phyloP scores from a whole-genome alignment of 305 asterid species.

The Ruellia speciosa region DNA sequence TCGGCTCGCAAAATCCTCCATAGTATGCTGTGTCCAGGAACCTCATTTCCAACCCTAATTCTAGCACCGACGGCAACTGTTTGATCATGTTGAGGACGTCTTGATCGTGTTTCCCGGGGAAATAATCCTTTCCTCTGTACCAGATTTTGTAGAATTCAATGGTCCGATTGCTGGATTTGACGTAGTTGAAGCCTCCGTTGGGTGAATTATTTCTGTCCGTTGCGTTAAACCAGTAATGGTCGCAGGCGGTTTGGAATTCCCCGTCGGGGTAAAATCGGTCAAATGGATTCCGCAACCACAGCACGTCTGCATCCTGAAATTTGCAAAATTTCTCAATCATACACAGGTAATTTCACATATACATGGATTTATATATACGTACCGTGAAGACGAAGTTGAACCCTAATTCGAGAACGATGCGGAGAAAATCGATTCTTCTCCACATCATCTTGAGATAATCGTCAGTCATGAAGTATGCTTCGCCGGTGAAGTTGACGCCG shows the following conservation, averaged over 20 bases:
- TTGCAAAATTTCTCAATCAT: too few relatives aligned
- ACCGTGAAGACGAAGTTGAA: conserved; percentile 32
- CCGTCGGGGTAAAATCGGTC: conserved; percentile 29
- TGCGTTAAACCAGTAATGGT: conserved; percentile 24
- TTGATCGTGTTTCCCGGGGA: conserved; percentile 41
- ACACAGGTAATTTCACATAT: not conserved
- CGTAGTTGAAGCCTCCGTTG: conserved; percentile 49
- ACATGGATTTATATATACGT: not conserved
- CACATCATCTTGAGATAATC: conserved; percentile 50
- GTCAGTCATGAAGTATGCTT: conserved; percentile 31
- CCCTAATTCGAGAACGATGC: conserved; percentile 39
- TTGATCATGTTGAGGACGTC: conserved; percentile 44
- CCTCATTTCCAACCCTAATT: conserved; percentile 32
- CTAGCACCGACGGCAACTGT: conserved; percentile 20
- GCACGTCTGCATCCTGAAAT: conserved; percentile 43
- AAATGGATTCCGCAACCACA: conserved; percentile 50
- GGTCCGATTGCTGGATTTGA: conserved; percentile 32
- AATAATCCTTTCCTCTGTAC: conserved; percentile 28
- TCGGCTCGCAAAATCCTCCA: conserved; percentile 54
- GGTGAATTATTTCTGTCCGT: conserved; percentile 30
- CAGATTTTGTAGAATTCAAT: conserved; percentile 42
- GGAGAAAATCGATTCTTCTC: conserved; percentile 41
- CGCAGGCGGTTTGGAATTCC: conserved; percentile 50
- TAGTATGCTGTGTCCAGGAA: conserved; percentile 42
- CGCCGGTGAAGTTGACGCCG: conserved; percentile 40